Evolutionary conservation across 129 eudicot genomes (phyloP).

Genomic region (Artemisia tridentata): DNA sequence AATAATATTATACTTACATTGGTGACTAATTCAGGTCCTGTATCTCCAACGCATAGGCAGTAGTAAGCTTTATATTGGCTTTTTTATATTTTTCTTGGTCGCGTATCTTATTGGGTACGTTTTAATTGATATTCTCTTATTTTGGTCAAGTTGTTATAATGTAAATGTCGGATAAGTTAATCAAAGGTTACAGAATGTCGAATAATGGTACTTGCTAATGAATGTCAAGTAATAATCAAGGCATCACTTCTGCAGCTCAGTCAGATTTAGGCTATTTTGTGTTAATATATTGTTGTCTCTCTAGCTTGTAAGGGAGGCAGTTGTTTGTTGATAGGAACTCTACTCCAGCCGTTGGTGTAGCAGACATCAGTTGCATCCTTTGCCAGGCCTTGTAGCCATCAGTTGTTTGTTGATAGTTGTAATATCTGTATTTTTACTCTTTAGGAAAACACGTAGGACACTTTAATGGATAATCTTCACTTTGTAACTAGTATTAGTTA

Average conservation of each 20-base stretch:
- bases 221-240: slow-evolving; percentile 14
- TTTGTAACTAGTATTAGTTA: background rate
- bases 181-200: background rate
- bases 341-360: slow-evolving; percentile 50
- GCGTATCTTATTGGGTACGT: background rate
- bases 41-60: too few relatives aligned
- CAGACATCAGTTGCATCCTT: slow-evolving; percentile 46
- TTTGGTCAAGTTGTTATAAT: background rate
- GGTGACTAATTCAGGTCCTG: too few relatives aligned
- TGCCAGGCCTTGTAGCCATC: slow-evolving; percentile 67
- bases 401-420: slow-evolving; percentile 43
- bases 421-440: background rate
- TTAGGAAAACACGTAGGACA: too few relatives aligned
- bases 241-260: slow-evolving; percentile 1
- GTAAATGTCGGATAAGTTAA: slow-evolving; percentile 14
- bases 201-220: slow-evolving; percentile 25
- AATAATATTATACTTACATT: too few relatives aligned
- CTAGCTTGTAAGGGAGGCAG: slow-evolving; percentile 43
- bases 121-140: slow-evolving; percentile 15
- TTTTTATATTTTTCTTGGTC: slow-evolving; percentile 8
- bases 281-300: slow-evolving; percentile 14
- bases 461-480: background rate
- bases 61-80: background rate
- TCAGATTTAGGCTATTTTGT: slow-evolving; percentile 3
- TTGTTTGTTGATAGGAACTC: slow-evolving; percentile 73